phyloP scores from a whole-genome alignment of 106 monocot genomes.

The Dactylorhiza incarnata region DNA sequence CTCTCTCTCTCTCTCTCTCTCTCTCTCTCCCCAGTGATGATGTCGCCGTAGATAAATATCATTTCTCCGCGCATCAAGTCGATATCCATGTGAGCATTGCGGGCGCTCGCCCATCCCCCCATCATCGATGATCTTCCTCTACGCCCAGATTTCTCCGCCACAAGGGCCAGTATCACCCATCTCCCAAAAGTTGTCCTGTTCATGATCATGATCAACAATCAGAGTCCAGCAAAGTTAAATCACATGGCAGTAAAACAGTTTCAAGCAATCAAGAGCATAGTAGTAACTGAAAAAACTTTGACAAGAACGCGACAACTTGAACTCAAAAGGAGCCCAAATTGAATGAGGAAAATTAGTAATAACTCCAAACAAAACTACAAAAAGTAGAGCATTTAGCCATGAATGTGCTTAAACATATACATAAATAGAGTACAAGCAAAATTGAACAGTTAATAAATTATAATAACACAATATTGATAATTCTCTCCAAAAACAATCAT shows the following conservation, averaged over 20 bases:
- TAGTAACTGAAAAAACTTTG: not conserved
- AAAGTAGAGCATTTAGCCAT: not conserved
- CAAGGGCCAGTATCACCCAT: slow-evolving; percentile 99
- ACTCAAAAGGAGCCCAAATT: not conserved
- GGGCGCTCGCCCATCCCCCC: too few relatives aligned
- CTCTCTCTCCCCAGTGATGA: too few relatives aligned
- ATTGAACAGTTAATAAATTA: not conserved
- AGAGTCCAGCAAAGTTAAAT: not conserved
- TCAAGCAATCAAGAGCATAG: not conserved
- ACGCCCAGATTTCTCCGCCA: too few relatives aligned
- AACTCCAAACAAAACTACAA: not conserved
- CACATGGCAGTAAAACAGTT: not conserved
- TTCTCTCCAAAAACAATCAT: not conserved
- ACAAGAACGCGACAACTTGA: not conserved
- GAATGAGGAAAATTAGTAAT: not conserved
- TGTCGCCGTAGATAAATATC: too few relatives aligned
- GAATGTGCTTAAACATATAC: not conserved
- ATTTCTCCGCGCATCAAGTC: too few relatives aligned
- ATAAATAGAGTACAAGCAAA: not conserved
- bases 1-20: too few relatives aligned
- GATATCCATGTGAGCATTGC: too few relatives aligned
- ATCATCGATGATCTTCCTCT: too few relatives aligned
- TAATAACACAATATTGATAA: not conserved
- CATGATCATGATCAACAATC: not conserved
- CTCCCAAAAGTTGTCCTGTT: slow-evolving; percentile 98